These are phyloP conservation scores for Citrus hindsii DNA, from an alignment of 345 rosid species.

Conservation along the genomic window DNA sequence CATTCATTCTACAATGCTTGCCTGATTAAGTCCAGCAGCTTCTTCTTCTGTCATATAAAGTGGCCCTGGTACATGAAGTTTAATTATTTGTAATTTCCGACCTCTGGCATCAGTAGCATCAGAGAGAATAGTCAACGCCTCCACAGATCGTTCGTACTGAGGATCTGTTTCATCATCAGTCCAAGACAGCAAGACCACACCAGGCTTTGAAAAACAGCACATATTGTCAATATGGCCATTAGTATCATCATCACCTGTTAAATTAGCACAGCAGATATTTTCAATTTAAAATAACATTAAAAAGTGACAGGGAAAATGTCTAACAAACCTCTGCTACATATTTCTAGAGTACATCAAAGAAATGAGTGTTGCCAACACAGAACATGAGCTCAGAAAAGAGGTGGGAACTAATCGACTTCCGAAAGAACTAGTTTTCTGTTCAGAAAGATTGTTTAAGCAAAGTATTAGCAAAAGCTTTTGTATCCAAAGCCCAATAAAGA, in stretches of 20 bases:
- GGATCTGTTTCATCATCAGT: slow-evolving; percentile 67
- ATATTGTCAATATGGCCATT: slow-evolving; percentile 95
- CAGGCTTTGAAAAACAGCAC: slow-evolving; percentile 93
- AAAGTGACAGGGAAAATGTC: neutral
- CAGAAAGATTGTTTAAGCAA: neutral
- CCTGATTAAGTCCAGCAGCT: slow-evolving; percentile 68
- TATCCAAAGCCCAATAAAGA: neutral
- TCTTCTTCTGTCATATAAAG: slow-evolving; percentile 84
- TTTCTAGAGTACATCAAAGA: neutral
- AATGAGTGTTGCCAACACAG: neutral
- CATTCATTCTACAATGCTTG: slow-evolving; percentile 28
- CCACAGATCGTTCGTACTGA: slow-evolving; percentile 63
- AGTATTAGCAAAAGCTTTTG: neutral
- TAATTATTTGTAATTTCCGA: slow-evolving; percentile 63
- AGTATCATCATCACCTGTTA: slow-evolving; percentile 94
- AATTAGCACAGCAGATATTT: neutral
- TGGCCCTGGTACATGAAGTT: slow-evolving; percentile 82
- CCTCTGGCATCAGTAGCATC: slow-evolving; percentile 67
- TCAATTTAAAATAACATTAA: neutral
- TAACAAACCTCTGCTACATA: neutral
- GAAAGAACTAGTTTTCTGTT: neutral
- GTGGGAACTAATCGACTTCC: no score
- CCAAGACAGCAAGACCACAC: slow-evolving; percentile 84
- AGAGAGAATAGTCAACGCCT: slow-evolving; percentile 63
- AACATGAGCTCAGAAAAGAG: neutral